Evolutionary conservation across 2,329 filamentous ascomycete species (phyloP).

Genomic region (Zarea fungicola): DNA sequence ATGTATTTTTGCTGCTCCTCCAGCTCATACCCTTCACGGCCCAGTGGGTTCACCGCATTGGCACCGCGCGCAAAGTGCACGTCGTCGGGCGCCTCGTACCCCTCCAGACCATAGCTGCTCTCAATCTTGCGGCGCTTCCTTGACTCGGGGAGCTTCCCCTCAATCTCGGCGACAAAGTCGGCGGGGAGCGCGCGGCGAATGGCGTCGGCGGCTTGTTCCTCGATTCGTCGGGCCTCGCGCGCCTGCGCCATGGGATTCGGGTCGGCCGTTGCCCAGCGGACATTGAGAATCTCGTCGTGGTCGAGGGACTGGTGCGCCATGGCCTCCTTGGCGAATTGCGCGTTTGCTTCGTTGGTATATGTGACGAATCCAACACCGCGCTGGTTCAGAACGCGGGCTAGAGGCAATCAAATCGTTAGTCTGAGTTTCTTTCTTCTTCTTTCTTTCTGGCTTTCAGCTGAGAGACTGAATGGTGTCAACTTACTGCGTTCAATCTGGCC

Average conservation of each 20-base stretch:
- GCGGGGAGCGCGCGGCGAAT: slow-evolving; percentile 82
- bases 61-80: slow-evolving; percentile 84
- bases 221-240: slow-evolving; percentile 78
- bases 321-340: slow-evolving; percentile 87
- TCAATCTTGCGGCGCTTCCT: slow-evolving; percentile 86
- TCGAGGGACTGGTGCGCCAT: slow-evolving; percentile 95
- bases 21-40: slow-evolving; percentile 55
- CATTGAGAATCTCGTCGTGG: slow-evolving; percentile 87
- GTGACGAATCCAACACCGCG: slow-evolving; percentile 93
- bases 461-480: no score
- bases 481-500: slow-evolving; percentile 76
- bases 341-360: slow-evolving; percentile 84
- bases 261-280: slow-evolving; percentile 94
- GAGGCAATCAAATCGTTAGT: background rate
- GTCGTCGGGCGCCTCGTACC: slow-evolving; percentile 90
- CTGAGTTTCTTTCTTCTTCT: background rate
- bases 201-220: slow-evolving; percentile 94
- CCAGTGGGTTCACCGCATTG: slow-evolving; percentile 57
- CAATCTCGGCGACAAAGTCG: slow-evolving; percentile 88
- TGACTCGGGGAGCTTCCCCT: slow-evolving; percentile 82
- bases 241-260: slow-evolving; percentile 94
- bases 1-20: slow-evolving; percentile 57
- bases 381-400: slow-evolving; percentile 74
- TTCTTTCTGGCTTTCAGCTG: background rate
- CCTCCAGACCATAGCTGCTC: slow-evolving; percentile 79